Conservation (phyloP, 345 rosid species). For the Balakata baccata region DNA sequence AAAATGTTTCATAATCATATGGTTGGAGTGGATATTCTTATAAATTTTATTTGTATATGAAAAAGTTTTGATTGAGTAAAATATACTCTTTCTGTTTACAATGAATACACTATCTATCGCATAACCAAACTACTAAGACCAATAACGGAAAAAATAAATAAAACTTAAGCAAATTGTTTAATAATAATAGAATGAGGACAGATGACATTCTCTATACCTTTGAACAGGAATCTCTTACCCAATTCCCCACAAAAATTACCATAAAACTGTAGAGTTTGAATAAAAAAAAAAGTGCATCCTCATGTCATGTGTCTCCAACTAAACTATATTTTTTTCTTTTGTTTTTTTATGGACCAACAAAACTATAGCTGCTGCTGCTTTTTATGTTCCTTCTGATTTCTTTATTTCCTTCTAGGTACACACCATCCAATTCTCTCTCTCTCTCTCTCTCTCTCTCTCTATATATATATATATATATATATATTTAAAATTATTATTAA, state of each 20-base stretch:
- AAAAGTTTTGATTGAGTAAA: constrained; percentile 29
- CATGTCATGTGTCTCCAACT: constrained; percentile 39
- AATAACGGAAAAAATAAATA: not conserved
- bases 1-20: constrained; percentile 4
- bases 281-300: constrained; percentile 15
- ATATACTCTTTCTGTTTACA: constrained; percentile 18
- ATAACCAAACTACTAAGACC: not conserved
- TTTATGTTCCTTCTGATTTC: no score
- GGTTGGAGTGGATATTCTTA: not conserved
- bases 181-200: not conserved
- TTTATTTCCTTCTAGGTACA: no score
- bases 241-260: constrained; percentile 31
- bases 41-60: not conserved
- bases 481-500: no score
- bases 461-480: no score
- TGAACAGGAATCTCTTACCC: constrained; percentile 38
- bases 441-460: no score
- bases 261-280: not conserved
- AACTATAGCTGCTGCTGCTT: no score
- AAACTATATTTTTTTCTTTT: no score
- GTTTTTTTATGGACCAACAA: no score
- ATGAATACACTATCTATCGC: not conserved
- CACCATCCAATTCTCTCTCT: no score
- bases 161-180: no score
- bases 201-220: constrained; percentile 12